These are phyloP conservation scores for Candida tammaniensis DNA, from an alignment of 805 yeast species.

Conservation along the genomic window DNA sequence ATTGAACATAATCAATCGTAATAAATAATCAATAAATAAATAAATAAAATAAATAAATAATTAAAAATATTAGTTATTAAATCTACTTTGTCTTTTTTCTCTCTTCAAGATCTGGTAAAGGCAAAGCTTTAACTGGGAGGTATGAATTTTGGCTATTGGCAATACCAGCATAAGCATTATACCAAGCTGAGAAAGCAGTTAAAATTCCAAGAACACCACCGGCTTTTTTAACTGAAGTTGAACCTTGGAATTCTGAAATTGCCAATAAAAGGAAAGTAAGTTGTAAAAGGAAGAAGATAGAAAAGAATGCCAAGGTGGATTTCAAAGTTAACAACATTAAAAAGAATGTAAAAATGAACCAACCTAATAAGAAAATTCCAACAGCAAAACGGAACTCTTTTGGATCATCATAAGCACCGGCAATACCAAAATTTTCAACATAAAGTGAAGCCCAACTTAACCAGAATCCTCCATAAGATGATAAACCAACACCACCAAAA, in stretches of 20 bases:
- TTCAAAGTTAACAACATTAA: conserved; percentile 39
- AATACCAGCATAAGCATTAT: conserved; percentile 45
- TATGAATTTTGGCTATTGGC: conserved; percentile 64
- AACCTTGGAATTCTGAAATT: conserved; percentile 34
- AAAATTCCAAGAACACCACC: conserved; percentile 42
- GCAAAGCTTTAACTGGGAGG: conserved; percentile 46
- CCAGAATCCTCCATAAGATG: conserved; percentile 75
- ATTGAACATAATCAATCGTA: no score
- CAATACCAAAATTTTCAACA: conserved; percentile 36
- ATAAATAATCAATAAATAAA: conserved; percentile 5
- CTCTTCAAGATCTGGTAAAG: conserved; percentile 28
- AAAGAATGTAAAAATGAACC: conserved; percentile 46
- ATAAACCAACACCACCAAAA: conserved; percentile 65
- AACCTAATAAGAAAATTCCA: conserved; percentile 38
- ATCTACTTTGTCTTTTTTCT: conserved; percentile 5
- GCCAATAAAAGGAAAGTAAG: conserved; percentile 42
- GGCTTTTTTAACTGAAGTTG: conserved; percentile 33
- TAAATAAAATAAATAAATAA: conserved; percentile 7
- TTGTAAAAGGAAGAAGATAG: conserved; percentile 37
- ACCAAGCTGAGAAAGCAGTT: conserved; percentile 44
- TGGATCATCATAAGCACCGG: conserved; percentile 24
- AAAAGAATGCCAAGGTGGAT: conserved; percentile 42
- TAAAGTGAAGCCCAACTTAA: conserved; percentile 66
- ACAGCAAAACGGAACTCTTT: conserved; percentile 31
- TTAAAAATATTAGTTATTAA: conserved; percentile 4